Evolutionary conservation across 202 grass and related monocot species (phyloP), one percentile per base, ranked within the genome.

Genomic region (Panicum virgatum): DNA sequence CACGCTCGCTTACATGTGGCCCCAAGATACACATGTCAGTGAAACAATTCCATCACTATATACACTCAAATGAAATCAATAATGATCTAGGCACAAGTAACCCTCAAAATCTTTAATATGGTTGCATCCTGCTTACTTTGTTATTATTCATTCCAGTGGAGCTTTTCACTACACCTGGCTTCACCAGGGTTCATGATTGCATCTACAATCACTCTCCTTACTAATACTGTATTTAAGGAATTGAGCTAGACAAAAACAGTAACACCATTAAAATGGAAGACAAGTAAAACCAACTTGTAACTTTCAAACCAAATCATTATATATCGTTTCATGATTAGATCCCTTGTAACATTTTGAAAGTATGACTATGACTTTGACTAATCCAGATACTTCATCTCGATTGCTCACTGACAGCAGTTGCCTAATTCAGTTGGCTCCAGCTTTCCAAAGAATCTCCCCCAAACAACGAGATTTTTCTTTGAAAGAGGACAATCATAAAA

Each of bases 151-250:
- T 75, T 5, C 11, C 64, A 51, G 34, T 62, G 11, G 78, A 78
- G 14, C 3, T 71, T 53, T 71, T 78, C 32, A 43, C 64, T 62
- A 62, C 15, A 53, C 12, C 22, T 44, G 30, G 30, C 38, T 60
- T 47, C 48, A 86, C 9, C 37, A 86, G 48, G 14, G 62, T 57
- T 76, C 43, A 43, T 76, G 62, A 59, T 82, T 68, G 44, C 52
- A 62, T 82, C 0, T 51, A 58, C 22, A 51, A 48, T n/a, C 37
- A 22, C 11, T 40, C 16, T 50, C 51, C 57, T 75, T 64, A 29
- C 19, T 57, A 14, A 53, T 36, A 86, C 38, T 47, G 6, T 50
- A 37, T 38, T 48, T 22, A 8, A 80, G 37, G 27, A 66, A 73
- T 47, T 38, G 29, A 86, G 70, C 32, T 77, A 60, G 20, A 77